A percentile compares a stretch with the other conserved stretches of the same genome.
These are phyloP conservation scores for Aspergillus unguis DNA, from an alignment of 2,329 filamentous ascomycete species.

Conservation along the genomic window DNA sequence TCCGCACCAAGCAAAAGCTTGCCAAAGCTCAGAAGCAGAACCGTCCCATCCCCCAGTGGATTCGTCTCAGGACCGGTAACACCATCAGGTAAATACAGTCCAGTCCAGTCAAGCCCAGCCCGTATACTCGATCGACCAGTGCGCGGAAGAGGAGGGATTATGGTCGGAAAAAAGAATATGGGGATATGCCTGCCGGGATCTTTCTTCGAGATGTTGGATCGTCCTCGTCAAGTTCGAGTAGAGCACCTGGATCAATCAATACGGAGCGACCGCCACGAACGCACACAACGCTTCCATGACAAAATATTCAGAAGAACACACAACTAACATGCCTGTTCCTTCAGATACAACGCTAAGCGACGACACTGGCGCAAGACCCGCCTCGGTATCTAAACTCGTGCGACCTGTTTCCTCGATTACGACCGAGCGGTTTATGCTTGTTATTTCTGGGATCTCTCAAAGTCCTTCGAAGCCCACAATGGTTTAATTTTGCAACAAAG, in stretches of 20 bases:
- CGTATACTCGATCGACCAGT: not conserved
- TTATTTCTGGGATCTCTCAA: slow-evolving; percentile 18
- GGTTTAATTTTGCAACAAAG: slow-evolving; percentile 11
- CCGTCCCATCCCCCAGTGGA: slow-evolving; percentile 99
- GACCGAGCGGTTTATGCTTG: slow-evolving; percentile 27
- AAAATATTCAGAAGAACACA: not conserved
- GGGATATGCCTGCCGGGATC: not conserved
- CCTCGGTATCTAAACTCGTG: slow-evolving; percentile 81
- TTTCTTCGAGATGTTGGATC: no score
- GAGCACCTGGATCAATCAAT: no score
- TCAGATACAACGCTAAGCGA: slow-evolving; percentile 99
- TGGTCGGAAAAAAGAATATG: not conserved
- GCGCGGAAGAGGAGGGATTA: slow-evolving; percentile 2
- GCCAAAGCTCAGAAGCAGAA: slow-evolving; percentile 99
- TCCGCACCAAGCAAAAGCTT: slow-evolving; percentile 99
- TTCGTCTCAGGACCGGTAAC: slow-evolving; percentile 96
- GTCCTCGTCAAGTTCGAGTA: no score
- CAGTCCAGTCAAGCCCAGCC: slow-evolving; percentile 4
- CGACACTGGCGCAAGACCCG: slow-evolving; percentile 99
- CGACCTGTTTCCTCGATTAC: slow-evolving; percentile 31
- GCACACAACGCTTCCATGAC: not conserved
- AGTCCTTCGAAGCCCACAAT: slow-evolving; percentile 15
- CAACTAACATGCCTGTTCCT: slow-evolving; percentile 14
- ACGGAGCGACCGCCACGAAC: not conserved
- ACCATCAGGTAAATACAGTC: slow-evolving; percentile 83